Conservation (phyloP, 2,329 filamentous ascomycete species). For the Alternaria dauci region DNA sequence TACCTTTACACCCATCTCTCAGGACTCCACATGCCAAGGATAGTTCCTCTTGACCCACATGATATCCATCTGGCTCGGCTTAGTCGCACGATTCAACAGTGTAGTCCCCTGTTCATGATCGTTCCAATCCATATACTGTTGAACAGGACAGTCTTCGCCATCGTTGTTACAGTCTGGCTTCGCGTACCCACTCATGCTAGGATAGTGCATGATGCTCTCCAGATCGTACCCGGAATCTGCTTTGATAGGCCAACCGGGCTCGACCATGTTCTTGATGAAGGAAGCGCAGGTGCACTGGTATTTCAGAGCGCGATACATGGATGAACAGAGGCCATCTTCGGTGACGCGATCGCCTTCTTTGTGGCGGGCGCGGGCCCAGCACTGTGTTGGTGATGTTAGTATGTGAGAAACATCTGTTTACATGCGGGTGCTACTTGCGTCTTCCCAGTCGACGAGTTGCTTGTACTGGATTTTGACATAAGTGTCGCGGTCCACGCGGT, state of each 20-base stretch:
- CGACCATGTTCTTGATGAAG: conserved; percentile 6
- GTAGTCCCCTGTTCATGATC: background rate
- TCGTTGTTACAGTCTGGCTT: conserved; percentile 1
- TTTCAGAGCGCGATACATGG: background rate
- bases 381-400: background rate
- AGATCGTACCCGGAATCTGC: background rate
- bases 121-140: background rate
- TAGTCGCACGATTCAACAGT: background rate
- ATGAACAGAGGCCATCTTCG: background rate
- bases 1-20: background rate
- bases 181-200: background rate
- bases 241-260: conserved; percentile 1
- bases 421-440: background rate
- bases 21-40: background rate
- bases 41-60: background rate
- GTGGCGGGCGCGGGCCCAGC: background rate
- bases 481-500: conserved; percentile 11
- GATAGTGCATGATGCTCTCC: conserved; percentile 2
- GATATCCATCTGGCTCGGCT: conserved; percentile 1
- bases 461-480: conserved; percentile 8
- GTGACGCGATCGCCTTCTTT: background rate
- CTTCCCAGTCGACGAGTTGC: conserved; percentile 6
- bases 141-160: background rate
- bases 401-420: background rate
- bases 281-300: conserved; percentile 1